These are phyloP conservation scores for Lachnellula subtilissima DNA, from an alignment of 2,329 filamentous ascomycete genomes.

Conservation along the genomic window DNA sequence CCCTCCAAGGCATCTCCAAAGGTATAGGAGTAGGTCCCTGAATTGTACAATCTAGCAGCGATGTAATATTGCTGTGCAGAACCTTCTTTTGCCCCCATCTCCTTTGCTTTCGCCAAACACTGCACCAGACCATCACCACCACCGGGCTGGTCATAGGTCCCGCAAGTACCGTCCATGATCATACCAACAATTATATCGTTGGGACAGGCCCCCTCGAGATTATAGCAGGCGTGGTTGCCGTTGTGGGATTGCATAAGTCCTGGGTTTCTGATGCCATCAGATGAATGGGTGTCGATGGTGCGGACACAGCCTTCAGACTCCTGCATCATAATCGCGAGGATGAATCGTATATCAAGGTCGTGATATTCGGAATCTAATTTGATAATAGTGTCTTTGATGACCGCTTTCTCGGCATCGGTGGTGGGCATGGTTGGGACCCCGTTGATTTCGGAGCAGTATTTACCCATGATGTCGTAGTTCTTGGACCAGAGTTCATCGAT, in stretches of 20 bases:
- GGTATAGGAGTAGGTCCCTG: neutral
- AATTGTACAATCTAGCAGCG: neutral
- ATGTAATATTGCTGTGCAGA: neutral
- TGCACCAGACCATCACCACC: neutral
- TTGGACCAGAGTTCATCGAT: neutral
- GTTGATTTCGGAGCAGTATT: neutral
- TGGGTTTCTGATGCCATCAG: conserved; percentile 13
- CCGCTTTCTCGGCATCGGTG: conserved; percentile 8
- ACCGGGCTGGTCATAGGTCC: neutral
- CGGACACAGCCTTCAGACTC: conserved; percentile 29
- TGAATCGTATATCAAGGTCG: conserved; percentile 30
- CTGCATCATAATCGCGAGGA: conserved; percentile 33
- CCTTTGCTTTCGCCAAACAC: neutral
- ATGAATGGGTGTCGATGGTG: conserved; percentile 11
- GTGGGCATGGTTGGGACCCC: neutral
- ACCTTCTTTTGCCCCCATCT: neutral
- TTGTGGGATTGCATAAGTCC: conserved; percentile 28
- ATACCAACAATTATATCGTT: neutral
- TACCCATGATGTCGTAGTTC: neutral
- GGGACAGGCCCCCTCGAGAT: neutral
- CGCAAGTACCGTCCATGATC: neutral
- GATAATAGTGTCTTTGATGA: conserved; percentile 9
- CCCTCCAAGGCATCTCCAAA: neutral
- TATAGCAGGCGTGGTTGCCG: neutral
- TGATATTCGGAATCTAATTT: conserved; percentile 3